Evolutionary conservation across 1,139 yeast genomes (phyloP), one percentile per base, ranked within the genome.

Genomic region (Eremothecium cymbalariae): DNA sequence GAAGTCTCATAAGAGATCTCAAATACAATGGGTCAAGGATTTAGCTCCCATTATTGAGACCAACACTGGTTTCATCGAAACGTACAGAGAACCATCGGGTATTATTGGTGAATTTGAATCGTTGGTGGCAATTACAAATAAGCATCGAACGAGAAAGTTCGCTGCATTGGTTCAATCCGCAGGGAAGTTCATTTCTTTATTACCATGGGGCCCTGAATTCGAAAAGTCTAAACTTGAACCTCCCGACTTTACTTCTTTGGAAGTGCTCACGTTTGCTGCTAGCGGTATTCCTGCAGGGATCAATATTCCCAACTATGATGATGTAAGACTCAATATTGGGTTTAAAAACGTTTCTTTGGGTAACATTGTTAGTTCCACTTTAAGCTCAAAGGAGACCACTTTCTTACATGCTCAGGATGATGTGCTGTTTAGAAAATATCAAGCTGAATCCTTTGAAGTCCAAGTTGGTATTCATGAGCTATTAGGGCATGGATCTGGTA

Each of bases 91-190:
- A 55, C 94, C 94, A 11, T 73, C 88, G 13, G 95, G 95, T 32
- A 85, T 84, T 30, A 74, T 90, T 54, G 95, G 95, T 41, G 95
- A 85, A 62, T 85, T 93, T 90, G 95, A 85, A 63, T 86, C 94
- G 21, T 64, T 85, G 31, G 93, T 85, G 25, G 93, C 95, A n/a
- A 81, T 84, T 75, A 94, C 84, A 36, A 83, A 85, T 59, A 79
- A 80, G 51, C 90, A 83, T 45, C 72, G 94, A 45, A 85, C 95
- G 15, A 78, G 74, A 34, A 84, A 83, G 51, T 85, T 85, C 54
- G 74, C 78, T 18, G 65, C 65, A 11, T 67, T 85, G 47, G 95
- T 85, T 14, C 59, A 65, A 8, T 66, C 67, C 42, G 95, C 95
- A 11, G 70, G 74, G 32, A 59, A 65, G 13, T 80, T 76, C 51